Percentiles rank a stretch among this genome's conserved stretches.
Evolutionary conservation across 306 rosid species (phyloP).

Genomic region (Betula pendula): DNA sequence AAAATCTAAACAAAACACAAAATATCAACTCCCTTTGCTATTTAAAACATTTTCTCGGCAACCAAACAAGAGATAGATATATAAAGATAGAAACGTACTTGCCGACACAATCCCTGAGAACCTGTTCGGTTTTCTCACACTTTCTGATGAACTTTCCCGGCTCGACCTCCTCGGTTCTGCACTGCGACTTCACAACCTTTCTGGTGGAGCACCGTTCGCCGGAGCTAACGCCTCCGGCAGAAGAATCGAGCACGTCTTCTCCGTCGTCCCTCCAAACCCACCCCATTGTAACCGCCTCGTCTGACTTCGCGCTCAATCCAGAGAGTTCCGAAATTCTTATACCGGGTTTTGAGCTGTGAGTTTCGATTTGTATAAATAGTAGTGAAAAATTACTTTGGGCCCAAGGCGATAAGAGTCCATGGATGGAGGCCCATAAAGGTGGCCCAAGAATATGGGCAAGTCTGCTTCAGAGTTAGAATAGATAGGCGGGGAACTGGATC

Average conservation of each 20-base stretch:
- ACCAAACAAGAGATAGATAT: not conserved
- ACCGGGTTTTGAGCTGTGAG: too few species aligned
- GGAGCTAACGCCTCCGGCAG: slow-evolving; percentile 14
- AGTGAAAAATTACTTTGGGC: not conserved
- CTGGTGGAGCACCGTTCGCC: slow-evolving; percentile 52
- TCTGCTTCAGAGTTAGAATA: not conserved
- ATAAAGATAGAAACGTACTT: slow-evolving; percentile 32
- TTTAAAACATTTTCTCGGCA: not conserved
- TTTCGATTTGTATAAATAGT: too few species aligned
- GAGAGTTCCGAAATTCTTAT: not conserved
- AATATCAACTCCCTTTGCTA: not conserved
- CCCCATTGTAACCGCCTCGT: slow-evolving; percentile 45
- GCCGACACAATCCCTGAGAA: slow-evolving; percentile 71
- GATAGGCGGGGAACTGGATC: too few species aligned
- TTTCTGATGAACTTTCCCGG: slow-evolving; percentile 75
- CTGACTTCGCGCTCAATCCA: not conserved
- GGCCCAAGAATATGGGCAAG: not conserved
- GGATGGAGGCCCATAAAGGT: not conserved
- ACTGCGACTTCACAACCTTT: slow-evolving; percentile 63
- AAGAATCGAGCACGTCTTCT: slow-evolving; percentile 7
- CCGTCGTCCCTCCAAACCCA: slow-evolving; percentile 71
- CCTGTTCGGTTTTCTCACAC: slow-evolving; percentile 84
- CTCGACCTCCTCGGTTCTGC: slow-evolving; percentile 80
- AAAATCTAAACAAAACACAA: not conserved
- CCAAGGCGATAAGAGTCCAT: not conserved